These are phyloP conservation scores for Lasiodiplodia sp. DNA, from an alignment of 2,329 filamentous ascomycete species.

Conservation along the genomic window DNA sequence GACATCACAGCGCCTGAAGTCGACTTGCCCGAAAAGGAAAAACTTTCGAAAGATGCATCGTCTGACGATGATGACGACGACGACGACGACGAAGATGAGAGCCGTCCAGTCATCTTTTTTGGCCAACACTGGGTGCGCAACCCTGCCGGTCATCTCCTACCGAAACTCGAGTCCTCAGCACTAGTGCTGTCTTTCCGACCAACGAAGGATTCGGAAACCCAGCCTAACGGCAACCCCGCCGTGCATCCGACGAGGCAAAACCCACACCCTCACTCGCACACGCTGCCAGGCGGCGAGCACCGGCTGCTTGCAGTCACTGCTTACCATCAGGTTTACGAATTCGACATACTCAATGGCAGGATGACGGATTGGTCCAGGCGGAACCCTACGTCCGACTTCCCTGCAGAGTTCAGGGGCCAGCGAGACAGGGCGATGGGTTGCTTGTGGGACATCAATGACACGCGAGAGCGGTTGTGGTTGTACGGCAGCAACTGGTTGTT, in stretches of 20 bases:
- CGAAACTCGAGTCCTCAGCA: constrained; percentile 54
- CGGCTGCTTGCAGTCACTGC: constrained; percentile 68
- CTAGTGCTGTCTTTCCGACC: constrained; percentile 58
- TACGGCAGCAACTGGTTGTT: constrained; percentile 87
- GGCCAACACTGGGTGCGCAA: constrained; percentile 79
- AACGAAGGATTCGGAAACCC: constrained; percentile 21
- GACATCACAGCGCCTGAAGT: constrained; percentile 54
- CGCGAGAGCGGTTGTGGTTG: constrained; percentile 73
- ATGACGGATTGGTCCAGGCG: constrained; percentile 86
- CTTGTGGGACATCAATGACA: constrained; percentile 76
- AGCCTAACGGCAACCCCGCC: constrained; percentile 55
- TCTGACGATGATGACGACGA: constrained; percentile 46
- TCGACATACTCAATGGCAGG: constrained; percentile 78
- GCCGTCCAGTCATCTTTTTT: constrained; percentile 57
- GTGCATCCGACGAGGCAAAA: constrained; percentile 59
- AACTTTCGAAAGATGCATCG: constrained; percentile 30
- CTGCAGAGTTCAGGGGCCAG: constrained; percentile 74
- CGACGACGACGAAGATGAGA: constrained; percentile 59
- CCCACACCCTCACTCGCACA: constrained; percentile 62
- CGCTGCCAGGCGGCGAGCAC: constrained; percentile 61
- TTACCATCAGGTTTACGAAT: constrained; percentile 74
- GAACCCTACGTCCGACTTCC: constrained; percentile 79
- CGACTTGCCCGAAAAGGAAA: constrained; percentile 40
- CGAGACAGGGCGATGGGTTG: constrained; percentile 83
- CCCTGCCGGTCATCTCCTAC: constrained; percentile 64